phyloP scores from a whole-genome alignment of 1,284 basidiomycete species.

The Leccinum pachyderme region DNA sequence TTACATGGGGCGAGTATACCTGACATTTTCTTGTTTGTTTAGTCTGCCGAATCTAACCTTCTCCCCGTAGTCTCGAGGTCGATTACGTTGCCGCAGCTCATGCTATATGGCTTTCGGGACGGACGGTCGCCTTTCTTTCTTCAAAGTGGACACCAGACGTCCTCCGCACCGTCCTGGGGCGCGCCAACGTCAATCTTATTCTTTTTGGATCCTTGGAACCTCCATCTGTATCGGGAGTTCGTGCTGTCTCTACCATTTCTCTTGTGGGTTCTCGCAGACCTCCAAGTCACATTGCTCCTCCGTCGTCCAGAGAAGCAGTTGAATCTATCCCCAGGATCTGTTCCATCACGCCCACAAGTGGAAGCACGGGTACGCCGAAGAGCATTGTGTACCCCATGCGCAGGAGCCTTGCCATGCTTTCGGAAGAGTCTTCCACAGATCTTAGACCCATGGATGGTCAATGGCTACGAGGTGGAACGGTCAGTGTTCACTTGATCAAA shows the following conservation, averaged over 20 bases:
- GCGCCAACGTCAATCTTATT: slow-evolving; percentile 21
- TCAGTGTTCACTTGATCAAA: slow-evolving; percentile 6
- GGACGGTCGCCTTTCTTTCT: slow-evolving; percentile 29
- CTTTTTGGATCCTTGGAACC: slow-evolving; percentile 21
- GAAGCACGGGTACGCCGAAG: slow-evolving; percentile 32
- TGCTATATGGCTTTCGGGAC: slow-evolving; percentile 31
- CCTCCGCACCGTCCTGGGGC: slow-evolving; percentile 20
- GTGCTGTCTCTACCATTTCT: slow-evolving; percentile 20
- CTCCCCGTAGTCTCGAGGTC: slow-evolving; percentile 23
- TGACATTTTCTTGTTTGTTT: neutral
- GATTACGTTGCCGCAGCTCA: slow-evolving; percentile 31
- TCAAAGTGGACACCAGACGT: slow-evolving; percentile 25
- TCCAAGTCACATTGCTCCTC: slow-evolving; percentile 12
- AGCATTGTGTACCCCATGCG: slow-evolving; percentile 33
- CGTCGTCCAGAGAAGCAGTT: slow-evolving; percentile 14
- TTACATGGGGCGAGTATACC: slow-evolving; percentile 18
- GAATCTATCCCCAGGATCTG: slow-evolving; percentile 22
- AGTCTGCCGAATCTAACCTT: neutral
- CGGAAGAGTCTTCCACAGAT: slow-evolving; percentile 27
- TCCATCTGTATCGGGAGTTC: slow-evolving; percentile 9
- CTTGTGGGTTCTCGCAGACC: slow-evolving; percentile 12
- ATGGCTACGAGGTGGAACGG: slow-evolving; percentile 31
- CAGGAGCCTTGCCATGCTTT: slow-evolving; percentile 23
- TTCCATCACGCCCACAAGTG: slow-evolving; percentile 32
- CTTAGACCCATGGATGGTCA: slow-evolving; percentile 28